Base-by-base conservation (phyloP, 495 filamentous ascomycete species). In the Xylaria nigripes region DNA sequence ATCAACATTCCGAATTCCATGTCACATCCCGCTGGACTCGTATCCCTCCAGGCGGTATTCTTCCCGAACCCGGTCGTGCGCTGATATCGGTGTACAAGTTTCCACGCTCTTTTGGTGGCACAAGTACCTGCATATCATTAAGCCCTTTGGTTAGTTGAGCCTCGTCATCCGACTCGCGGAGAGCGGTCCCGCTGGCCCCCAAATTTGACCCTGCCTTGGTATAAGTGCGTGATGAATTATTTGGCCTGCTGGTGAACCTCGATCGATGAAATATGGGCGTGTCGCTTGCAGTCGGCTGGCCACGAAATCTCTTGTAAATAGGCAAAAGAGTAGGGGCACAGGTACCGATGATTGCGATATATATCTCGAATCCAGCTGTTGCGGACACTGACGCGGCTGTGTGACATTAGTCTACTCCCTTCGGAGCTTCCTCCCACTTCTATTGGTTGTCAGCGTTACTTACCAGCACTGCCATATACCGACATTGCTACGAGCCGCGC, bases 81-180 rank as follows among this genome's bases (percentile, higher is more conserved):
- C 45, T 55, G 36, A 55, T 55, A 32, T 55, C 46, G 0, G 53
- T 55, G 45, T 46, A 55, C 24, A 55, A 55, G 15, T 43, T 46
- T 1, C 53, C 53, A 1, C 53, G 38, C 21, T 45, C 53, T 29
- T 50, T 55, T 1, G 53, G 45, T 21, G 53, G 53, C 27, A 49
- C 45, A 9, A 55, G 46, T 19, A 50, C 30, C 1, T 49, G 36
- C 24, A 50, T 24, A 24, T 55, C 53, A 10, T 44, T 27, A 1
- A 55, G 6, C 19, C 53, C 22, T 19, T 55, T 55, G 18, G 48
- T 44, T 16, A 32, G 23, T 21, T 46, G 34, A 21, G 48, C 36
- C n/a, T 55, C 53, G 25, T 55, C 53, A 3, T 55, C 53, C 16
- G 53, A 55, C 10, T 55, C 40, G 38, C 53, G 53, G 38, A 44